These are phyloP conservation scores for Colletotrichum kahawae DNA, from an alignment of 2,329 filamentous ascomycete species.

Conservation along the genomic window DNA sequence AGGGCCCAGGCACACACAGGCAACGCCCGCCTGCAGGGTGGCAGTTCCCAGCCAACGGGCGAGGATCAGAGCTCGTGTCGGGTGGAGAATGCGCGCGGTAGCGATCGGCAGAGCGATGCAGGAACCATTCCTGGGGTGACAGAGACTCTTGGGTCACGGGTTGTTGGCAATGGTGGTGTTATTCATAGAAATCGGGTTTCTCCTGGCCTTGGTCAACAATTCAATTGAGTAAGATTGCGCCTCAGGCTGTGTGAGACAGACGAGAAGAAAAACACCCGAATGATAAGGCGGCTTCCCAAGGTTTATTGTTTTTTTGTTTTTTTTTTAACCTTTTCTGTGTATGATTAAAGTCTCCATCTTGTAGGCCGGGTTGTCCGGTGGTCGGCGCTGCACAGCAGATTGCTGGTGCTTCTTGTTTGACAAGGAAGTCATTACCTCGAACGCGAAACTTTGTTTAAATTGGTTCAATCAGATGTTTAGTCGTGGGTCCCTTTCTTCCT, in stretches of 20 bases:
- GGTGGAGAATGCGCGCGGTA: background rate
- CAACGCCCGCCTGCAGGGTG: background rate
- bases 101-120: background rate
- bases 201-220: background rate
- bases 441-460: background rate
- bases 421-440: background rate
- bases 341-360: background rate
- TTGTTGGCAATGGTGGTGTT: background rate
- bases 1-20: background rate
- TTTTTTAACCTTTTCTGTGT: background rate
- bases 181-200: background rate
- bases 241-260: background rate
- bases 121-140: background rate
- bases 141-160: background rate
- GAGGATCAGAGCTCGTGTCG: slow-evolving; percentile 4
- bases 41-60: background rate
- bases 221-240: background rate
- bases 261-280: background rate
- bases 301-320: background rate
- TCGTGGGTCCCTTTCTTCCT: background rate
- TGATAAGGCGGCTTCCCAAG: background rate
- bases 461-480: background rate
- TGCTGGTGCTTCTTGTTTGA: background rate
- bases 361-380: background rate
- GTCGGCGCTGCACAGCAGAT: background rate